Evolutionary conservation across 2,329 filamentous ascomycete species (phyloP), one percentile per base, ranked within the genome.

Genomic region (Alternaria dauci): DNA sequence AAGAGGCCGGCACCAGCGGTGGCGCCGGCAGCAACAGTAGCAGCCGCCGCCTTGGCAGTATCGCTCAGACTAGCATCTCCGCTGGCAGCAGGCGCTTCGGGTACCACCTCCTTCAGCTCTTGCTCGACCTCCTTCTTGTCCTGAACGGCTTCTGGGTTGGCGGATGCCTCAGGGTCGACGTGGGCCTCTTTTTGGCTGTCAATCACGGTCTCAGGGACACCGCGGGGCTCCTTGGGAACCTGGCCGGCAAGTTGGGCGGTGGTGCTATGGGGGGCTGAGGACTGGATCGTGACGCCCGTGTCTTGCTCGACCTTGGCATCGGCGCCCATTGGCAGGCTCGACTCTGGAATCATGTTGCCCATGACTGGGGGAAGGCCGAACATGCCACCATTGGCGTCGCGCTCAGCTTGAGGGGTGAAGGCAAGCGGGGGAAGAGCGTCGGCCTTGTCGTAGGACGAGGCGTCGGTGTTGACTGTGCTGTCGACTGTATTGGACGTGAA

Each of bases 361-460:
- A 85, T 82, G 58, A 89, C 76, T 28, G 74, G 71, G 52, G 83
- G 82, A 41, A 85, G 68, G 66, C 72, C 77, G 65, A 84, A 82
- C 71, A 83, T 80, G 56, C 78, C 77, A 58, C 77, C 78, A 52
- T 80, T 76, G 9, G 76, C 77, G 42, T 81, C 80, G 48, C 74
- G 76, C 60, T 83, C 80, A 44, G 78, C 76, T 23, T 78, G 75
- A 42, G 81, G 78, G 43, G 80, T 82, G 38, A 72, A 61, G n/a
- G 81, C 78, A 25, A 82, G 80, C 78, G 12, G 84, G 74, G 80
- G 78, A 26, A 73, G 72, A 58, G 88, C 86, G 72, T 91, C 91
- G 65, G 89, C 88, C 78, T 91, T 91, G 78, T 96, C 90, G 79
- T 97, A 98, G 1, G 92, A 94, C 69, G 89, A 91, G 78, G 93